Evolutionary conservation across 73 alveolate species (phyloP).

Genomic region (Loxodes magnus): DNA sequence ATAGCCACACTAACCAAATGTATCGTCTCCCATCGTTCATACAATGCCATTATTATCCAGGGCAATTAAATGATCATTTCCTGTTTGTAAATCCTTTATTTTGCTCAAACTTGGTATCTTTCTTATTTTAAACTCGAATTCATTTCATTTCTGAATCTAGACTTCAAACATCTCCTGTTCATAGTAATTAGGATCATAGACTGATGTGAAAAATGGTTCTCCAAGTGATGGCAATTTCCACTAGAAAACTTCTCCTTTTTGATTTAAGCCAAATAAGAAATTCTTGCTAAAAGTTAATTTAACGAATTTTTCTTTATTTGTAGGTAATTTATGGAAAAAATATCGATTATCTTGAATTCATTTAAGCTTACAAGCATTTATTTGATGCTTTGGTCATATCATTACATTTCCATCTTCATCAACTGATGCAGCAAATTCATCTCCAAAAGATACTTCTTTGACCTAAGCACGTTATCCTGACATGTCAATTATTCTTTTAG

Average conservation of each 20-base stretch:
- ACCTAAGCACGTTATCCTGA: constrained; percentile 14
- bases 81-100: constrained; percentile 47
- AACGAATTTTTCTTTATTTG: constrained; percentile 12
- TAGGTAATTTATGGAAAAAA: too few species aligned
- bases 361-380: constrained; percentile 10
- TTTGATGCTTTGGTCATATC: constrained; percentile 23
- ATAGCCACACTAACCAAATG: constrained; percentile 74
- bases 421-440: constrained; percentile 37
- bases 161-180: constrained; percentile 3
- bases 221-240: constrained; percentile 33
- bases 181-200: neutral
- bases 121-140: constrained; percentile 19
- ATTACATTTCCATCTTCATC: constrained; percentile 32
- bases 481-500: constrained; percentile 20
- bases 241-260: constrained; percentile 55
- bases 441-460: constrained; percentile 29
- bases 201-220: constrained; percentile 5
- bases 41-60: constrained; percentile 48
- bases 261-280: constrained; percentile 48
- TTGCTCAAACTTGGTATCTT: constrained; percentile 22
- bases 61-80: constrained; percentile 70
- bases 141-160: neutral
- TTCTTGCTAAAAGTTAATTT: constrained; percentile 36
- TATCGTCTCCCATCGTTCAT: constrained; percentile 82
- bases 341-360: constrained; percentile 32